Percentiles rank a stretch among this genome's conserved stretches.
phyloP scores from a whole-genome alignment of 371 early-diverging fungal genomes.

The Lichtheimia ornata region DNA sequence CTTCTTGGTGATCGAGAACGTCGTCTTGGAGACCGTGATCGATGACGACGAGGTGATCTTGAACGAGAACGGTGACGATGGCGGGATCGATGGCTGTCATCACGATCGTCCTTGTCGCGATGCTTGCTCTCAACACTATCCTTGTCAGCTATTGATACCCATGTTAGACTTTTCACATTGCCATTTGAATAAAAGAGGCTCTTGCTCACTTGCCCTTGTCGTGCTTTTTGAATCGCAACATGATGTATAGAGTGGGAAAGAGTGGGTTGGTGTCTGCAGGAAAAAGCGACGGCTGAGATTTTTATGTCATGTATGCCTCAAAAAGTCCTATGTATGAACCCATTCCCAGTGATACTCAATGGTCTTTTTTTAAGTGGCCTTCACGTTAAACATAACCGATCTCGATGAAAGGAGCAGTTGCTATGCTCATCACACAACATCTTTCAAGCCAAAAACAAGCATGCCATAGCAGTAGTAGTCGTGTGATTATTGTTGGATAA shows the following conservation, averaged over 20 bases:
- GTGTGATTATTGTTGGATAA: too few species aligned
- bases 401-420: too few species aligned
- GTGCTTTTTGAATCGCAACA: constrained; percentile 52
- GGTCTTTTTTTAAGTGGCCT: too few species aligned
- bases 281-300: too few species aligned
- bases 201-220: constrained; percentile 29
- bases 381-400: too few species aligned
- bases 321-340: too few species aligned
- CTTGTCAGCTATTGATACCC: constrained; percentile 13
- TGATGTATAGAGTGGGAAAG: constrained; percentile 4
- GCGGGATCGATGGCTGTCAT: constrained; percentile 10
- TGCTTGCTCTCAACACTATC: constrained; percentile 3
- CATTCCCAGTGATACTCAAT: too few species aligned
- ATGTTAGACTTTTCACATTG: constrained; percentile 1
- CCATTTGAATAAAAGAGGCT: background rate
- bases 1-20: constrained; percentile 13
- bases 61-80: constrained; percentile 32
- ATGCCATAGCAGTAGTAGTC: too few species aligned
- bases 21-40: constrained; percentile 11
- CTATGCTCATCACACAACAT: too few species aligned
- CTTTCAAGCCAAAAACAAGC: too few species aligned
- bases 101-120: background rate
- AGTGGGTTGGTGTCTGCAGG: too few species aligned
- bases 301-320: too few species aligned
- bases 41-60: constrained; percentile 8